These are phyloP conservation scores for Talaromyces amestolkiae DNA, from an alignment of 2,329 filamentous ascomycete species.

Conservation along the genomic window DNA sequence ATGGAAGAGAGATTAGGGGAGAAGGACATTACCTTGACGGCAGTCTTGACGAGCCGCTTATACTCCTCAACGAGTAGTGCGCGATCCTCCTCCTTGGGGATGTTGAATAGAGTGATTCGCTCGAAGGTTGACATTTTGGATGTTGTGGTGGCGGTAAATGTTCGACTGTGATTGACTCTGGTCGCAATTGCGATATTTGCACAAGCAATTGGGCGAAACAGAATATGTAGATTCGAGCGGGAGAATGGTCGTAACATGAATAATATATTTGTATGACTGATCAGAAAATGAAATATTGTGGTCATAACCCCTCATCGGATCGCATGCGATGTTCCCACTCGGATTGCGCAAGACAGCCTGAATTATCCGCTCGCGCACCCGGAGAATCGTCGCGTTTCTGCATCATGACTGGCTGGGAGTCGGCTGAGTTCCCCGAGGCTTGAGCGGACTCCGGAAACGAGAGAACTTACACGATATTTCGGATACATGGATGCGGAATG, in stretches of 20 bases:
- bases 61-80: constrained; percentile 46
- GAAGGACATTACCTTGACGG: constrained; percentile 40
- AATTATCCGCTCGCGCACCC: neutral
- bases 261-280: neutral
- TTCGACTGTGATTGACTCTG: neutral
- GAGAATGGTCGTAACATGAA: neutral
- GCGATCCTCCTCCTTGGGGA: constrained; percentile 47
- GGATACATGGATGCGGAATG: neutral
- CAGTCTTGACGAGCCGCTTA: constrained; percentile 42
- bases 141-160: neutral
- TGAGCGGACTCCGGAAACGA: neutral
- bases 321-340: neutral
- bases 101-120: constrained; percentile 55
- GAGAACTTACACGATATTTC: neutral
- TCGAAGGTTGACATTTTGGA: constrained; percentile 43
- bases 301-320: constrained; percentile 4
- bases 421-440: neutral
- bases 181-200: neutral
- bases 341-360: neutral
- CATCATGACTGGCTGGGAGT: neutral
- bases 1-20: neutral
- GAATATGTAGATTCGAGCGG: neutral
- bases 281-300: neutral
- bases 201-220: neutral
- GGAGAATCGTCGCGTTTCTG: neutral